phyloP scores from a whole-genome alignment of 257 asterid genomes.

The Scutellaria baicalensis region DNA sequence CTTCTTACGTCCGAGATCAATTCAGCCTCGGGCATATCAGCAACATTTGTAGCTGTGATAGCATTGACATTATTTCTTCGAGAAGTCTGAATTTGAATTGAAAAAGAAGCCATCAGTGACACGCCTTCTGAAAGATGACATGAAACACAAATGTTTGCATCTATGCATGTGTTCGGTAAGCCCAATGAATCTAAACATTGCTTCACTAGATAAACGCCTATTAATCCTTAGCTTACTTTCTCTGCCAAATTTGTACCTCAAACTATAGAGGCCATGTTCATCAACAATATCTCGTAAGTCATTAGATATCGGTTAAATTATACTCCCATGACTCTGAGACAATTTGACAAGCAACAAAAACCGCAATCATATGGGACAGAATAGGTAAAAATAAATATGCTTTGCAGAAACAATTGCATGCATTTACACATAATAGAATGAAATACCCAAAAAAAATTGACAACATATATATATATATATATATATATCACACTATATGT shows the following conservation, averaged over 20 bases:
- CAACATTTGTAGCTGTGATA: slow-evolving; percentile 24
- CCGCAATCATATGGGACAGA: not conserved
- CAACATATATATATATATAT: not conserved
- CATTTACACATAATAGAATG: not conserved
- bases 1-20: slow-evolving; percentile 55
- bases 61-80: slow-evolving; percentile 36
- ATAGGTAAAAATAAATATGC: not conserved
- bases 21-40: slow-evolving; percentile 47
- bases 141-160: not conserved
- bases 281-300: not conserved
- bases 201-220: not conserved
- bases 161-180: not conserved
- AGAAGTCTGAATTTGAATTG: slow-evolving; percentile 34
- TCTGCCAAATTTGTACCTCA: not conserved
- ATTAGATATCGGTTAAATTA: not conserved
- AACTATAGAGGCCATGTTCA: not conserved
- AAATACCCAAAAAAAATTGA: not conserved
- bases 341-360: not conserved
- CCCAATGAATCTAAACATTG: not conserved
- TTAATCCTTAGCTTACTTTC: not conserved
- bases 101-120: slow-evolving; percentile 11
- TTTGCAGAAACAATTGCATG: not conserved
- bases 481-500: no score
- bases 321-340: not conserved
- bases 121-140: slow-evolving; percentile 6